phyloP scores from a whole-genome alignment of 169 alveolate genomes.

The Plasmodium ovale region DNA sequence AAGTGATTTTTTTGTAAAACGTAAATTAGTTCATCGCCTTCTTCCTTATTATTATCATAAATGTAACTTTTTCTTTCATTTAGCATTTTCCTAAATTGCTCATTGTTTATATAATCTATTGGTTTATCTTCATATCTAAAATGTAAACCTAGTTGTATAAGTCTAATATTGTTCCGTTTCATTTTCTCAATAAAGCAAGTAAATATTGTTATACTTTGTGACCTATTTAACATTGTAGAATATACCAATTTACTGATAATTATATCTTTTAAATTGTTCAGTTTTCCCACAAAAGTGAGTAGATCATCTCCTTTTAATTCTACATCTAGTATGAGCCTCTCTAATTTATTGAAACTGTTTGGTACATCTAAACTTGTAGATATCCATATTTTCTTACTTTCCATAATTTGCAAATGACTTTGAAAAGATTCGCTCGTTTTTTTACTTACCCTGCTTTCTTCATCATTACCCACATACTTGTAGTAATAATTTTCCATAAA shows the following conservation, averaged over 20 bases:
- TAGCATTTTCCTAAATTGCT: constrained; percentile 37
- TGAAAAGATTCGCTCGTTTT: background rate
- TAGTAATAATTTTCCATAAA: constrained; percentile 22
- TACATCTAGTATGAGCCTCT: constrained; percentile 51
- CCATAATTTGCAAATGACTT: constrained; percentile 11
- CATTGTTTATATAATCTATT: constrained; percentile 37
- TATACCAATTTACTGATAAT: constrained; percentile 50
- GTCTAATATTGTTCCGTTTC: constrained; percentile 35
- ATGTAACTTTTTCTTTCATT: constrained; percentile 11
- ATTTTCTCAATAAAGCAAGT: constrained; percentile 65
- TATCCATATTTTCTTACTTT: constrained; percentile 9
- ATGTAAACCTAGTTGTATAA: constrained; percentile 55
- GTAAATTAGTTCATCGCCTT: constrained; percentile 58
- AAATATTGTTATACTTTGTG: constrained; percentile 56
- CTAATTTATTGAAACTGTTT: constrained; percentile 18
- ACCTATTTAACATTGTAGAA: constrained; percentile 46
- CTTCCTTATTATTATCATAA: constrained; percentile 37
- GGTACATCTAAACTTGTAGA: background rate
- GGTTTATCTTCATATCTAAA: constrained; percentile 50
- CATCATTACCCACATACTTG: background rate
- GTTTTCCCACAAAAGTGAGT: constrained; percentile 47
- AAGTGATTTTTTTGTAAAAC: constrained; percentile 52
- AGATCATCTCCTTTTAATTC: constrained; percentile 71
- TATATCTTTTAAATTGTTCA: constrained; percentile 59
- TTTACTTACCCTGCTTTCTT: background rate